Evolutionary conservation across 768 basidiomycete genomes (phyloP).

Genomic region (Dioszegia aurantiaca): DNA sequence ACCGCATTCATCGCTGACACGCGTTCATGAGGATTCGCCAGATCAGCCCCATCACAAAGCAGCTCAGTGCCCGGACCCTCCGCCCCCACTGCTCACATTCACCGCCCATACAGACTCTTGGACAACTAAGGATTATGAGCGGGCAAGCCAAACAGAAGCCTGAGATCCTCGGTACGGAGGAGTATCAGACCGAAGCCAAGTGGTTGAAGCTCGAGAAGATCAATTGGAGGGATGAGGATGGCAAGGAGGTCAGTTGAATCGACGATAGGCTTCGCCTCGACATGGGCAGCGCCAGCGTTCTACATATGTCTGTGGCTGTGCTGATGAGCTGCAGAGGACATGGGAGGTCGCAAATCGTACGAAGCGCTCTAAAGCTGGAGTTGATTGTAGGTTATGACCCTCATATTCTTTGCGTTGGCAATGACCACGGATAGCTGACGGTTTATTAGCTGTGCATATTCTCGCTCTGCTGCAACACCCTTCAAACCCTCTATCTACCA

Average conservation of each 20-base stretch:
- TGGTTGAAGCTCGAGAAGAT: slow-evolving; percentile 84
- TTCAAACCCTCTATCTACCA: slow-evolving; percentile 58
- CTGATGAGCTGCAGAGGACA: slow-evolving; percentile 58
- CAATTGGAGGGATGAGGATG: slow-evolving; percentile 72
- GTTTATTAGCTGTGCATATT: slow-evolving; percentile 70
- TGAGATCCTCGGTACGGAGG: slow-evolving; percentile 57
- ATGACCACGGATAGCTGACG: neutral
- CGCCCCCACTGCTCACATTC: neutral
- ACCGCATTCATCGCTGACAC: too few relatives aligned
- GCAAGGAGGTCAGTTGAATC: slow-evolving; percentile 61
- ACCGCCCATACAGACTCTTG: neutral
- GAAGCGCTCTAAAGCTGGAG: slow-evolving; percentile 69
- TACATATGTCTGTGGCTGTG: neutral
- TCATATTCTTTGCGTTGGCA: too few relatives aligned
- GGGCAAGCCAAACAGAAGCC: slow-evolving; percentile 50
- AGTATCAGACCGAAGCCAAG: slow-evolving; percentile 56
- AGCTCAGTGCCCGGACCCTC: too few relatives aligned
- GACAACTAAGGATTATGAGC: slow-evolving; percentile 1
- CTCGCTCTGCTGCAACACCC: slow-evolving; percentile 72
- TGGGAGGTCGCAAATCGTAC: slow-evolving; percentile 89
- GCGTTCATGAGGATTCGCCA: too few relatives aligned
- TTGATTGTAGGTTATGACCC: slow-evolving; percentile 68
- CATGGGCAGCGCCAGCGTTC: too few relatives aligned
- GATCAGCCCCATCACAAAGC: too few relatives aligned
- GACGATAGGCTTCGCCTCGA: too few relatives aligned